Conservation (phyloP, 164 flowering plant genomes). For the Echeveria elegans region DNA sequence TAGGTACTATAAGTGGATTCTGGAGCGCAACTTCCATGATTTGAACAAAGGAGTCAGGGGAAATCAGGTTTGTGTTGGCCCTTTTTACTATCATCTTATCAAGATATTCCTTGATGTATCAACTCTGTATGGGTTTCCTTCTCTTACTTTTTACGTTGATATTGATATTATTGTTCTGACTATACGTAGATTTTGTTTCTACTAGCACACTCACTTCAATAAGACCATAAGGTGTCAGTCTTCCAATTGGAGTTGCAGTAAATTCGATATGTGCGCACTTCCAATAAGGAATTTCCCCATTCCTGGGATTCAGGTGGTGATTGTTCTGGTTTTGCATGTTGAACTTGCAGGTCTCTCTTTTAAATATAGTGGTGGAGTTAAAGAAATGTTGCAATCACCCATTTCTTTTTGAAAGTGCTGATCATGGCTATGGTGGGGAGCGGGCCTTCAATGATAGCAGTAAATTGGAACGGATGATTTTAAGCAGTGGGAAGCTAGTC, state of each 20-base stretch:
- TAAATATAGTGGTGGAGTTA: conserved; percentile 98
- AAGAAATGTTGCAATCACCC: conserved; percentile 99
- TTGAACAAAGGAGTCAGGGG: conserved; percentile 98
- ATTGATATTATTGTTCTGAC: too few species aligned
- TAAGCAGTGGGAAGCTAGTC: conserved; percentile 96
- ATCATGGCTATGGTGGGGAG: conserved; percentile 99
- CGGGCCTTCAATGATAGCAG: conserved; percentile 46
- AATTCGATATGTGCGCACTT: too few species aligned
- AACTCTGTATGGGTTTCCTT: too few species aligned
- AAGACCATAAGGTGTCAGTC: too few species aligned
- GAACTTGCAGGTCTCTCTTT: conserved; percentile 76
- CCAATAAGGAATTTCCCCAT: neutral
- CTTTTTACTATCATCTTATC: neutral
- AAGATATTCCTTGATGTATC: neutral
- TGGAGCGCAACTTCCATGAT: conserved; percentile 93
- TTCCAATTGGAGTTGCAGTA: too few species aligned
- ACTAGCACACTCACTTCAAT: too few species aligned
- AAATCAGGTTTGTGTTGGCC: conserved; percentile 60
- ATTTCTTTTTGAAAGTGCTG: conserved; percentile 98
- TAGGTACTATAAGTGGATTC: conserved; percentile 98
- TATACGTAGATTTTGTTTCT: too few species aligned
- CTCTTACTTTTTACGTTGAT: too few species aligned
- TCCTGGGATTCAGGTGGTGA: neutral
- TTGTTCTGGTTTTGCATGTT: neutral
- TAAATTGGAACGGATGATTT: conserved; percentile 75